Conservation (phyloP, 257 asterid genomes). For the Ehretia macrophylla region DNA sequence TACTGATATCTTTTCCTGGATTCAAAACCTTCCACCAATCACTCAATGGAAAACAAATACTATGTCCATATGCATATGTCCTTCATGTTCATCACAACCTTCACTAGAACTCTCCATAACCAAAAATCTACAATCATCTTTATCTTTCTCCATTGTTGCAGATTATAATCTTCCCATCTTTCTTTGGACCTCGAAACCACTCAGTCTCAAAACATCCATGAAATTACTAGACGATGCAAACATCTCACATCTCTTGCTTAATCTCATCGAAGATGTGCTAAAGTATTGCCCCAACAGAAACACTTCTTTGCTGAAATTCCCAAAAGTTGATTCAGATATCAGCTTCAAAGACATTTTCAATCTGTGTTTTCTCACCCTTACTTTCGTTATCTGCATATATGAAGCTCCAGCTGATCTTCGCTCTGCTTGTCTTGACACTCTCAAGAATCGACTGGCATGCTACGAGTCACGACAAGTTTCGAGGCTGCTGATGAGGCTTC, state of each 20-base stretch:
- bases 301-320: conserved; percentile 26
- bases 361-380: conserved; percentile 52
- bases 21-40: conserved; percentile 50
- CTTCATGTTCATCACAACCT: conserved; percentile 44
- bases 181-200: conserved; percentile 72
- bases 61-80: conserved; percentile 43
- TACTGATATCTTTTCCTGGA: conserved; percentile 61
- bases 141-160: conserved; percentile 46
- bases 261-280: conserved; percentile 46
- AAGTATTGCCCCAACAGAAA: conserved; percentile 35
- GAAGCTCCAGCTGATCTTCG: conserved; percentile 72
- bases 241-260: conserved; percentile 23
- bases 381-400: conserved; percentile 67
- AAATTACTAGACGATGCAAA: conserved; percentile 23
- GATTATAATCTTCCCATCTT: conserved; percentile 52
- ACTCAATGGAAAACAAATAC: conserved; percentile 35
- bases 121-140: conserved; percentile 27
- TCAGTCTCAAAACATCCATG: conserved; percentile 14
- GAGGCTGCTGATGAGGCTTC: conserved; percentile 38
- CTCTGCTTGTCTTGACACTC: conserved; percentile 31
- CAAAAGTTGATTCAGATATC: conserved; percentile 9
- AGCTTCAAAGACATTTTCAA: conserved; percentile 46
- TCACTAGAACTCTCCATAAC: conserved; percentile 56
- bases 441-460: conserved; percentile 48
- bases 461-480: conserved; percentile 46